Conservation (phyloP, 768 basidiomycete species). For the Russula sp. region DNA sequence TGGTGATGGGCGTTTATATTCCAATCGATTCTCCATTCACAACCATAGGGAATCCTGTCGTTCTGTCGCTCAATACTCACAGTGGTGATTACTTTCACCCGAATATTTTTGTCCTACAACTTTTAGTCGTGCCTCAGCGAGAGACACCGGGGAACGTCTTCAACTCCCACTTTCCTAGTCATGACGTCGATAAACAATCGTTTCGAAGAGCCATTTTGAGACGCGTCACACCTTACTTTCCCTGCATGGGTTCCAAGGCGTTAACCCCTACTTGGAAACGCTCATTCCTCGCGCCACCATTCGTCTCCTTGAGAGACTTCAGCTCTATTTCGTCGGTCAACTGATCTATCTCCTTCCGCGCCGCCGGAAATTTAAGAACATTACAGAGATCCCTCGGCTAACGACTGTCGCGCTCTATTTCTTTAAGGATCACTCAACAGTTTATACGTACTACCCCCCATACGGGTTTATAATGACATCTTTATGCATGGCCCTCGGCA, state of each 20-base stretch:
- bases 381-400: neutral
- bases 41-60: neutral
- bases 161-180: no score
- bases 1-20: neutral
- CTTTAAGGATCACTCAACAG: no score
- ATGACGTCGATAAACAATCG: neutral
- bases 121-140: no score
- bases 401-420: neutral
- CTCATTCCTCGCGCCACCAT: neutral
- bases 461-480: accelerated
- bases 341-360: neutral
- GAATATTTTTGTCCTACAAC: no score
- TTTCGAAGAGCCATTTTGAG: neutral
- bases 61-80: neutral
- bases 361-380: neutral
- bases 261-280: neutral
- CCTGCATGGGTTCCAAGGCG: neutral
- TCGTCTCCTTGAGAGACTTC: neutral
- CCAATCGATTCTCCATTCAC: neutral
- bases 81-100: neutral
- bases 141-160: no score
- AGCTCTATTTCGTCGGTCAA: neutral
- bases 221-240: neutral
- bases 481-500: neutral
- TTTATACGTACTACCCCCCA: neutral